phyloP scores from a whole-genome alignment of 768 basidiomycete species.

The Trametes elegans region DNA sequence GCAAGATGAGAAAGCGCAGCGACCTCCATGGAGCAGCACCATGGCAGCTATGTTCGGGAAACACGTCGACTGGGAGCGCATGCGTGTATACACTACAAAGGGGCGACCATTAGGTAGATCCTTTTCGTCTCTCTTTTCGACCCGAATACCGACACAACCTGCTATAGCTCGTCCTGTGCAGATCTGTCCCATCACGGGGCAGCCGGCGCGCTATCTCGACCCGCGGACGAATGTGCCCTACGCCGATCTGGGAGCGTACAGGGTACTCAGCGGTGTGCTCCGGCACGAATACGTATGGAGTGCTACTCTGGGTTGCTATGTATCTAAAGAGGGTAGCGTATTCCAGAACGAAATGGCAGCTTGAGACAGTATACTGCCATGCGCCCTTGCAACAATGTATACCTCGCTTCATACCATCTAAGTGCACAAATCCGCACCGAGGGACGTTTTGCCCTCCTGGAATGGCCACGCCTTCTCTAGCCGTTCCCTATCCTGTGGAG shows the following conservation, averaged over 20 bases:
- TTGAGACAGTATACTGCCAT: too few species aligned
- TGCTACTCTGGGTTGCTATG: constrained; percentile 41
- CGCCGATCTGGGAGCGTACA: constrained; percentile 65
- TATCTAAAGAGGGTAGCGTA: constrained; percentile 25
- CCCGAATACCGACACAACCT: not conserved
- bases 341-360: constrained; percentile 3
- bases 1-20: constrained; percentile 43
- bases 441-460: constrained; percentile 3
- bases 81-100: constrained; percentile 63
- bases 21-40: constrained; percentile 67
- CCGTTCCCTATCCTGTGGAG: constrained; percentile 2
- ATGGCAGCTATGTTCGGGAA: constrained; percentile 85
- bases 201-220: constrained; percentile 73
- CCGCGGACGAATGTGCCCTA: constrained; percentile 80
- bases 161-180: constrained; percentile 59
- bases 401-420: too few species aligned
- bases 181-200: constrained; percentile 77
- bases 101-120: constrained; percentile 60
- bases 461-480: constrained; percentile 2
- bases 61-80: constrained; percentile 76
- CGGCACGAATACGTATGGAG: constrained; percentile 72
- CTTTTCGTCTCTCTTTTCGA: constrained; percentile 9
- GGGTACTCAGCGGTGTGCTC: constrained; percentile 58
- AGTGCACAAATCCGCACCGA: not conserved
- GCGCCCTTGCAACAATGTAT: too few species aligned